Conservation (phyloP, 176 grass and related monocot species). For the Oryza coarctata region DNA sequence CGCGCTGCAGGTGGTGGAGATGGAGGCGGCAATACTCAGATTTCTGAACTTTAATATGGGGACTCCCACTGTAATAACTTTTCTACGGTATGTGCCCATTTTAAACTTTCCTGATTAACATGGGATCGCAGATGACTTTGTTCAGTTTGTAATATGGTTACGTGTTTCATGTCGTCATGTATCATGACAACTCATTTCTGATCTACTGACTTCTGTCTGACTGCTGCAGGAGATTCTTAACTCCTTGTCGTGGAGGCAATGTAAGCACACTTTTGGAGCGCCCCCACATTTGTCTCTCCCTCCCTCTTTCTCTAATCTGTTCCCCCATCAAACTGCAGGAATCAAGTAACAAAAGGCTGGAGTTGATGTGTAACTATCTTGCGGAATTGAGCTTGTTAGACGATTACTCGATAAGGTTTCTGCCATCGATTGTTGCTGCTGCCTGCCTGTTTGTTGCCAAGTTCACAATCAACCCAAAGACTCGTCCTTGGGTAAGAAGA, state of each 20-base stretch:
- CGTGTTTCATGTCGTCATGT: background rate
- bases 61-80: conserved; percentile 51
- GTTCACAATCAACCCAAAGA: conserved; percentile 51
- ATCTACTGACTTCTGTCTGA: background rate
- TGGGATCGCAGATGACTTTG: background rate
- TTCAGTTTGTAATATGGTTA: background rate
- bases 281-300: background rate
- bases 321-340: conserved; percentile 4
- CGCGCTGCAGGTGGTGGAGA: conserved; percentile 51
- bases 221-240: conserved; percentile 49
- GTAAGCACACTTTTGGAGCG: conserved; percentile 35
- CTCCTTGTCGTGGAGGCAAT: conserved; percentile 32
- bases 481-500: conserved; percentile 56
- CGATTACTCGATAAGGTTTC: conserved; percentile 47
- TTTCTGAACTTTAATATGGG: conserved; percentile 48
- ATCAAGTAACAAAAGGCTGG: conserved; percentile 22
- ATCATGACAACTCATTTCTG: conserved; percentile 4
- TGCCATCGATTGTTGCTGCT: conserved; percentile 59
- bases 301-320: background rate
- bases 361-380: conserved; percentile 50
- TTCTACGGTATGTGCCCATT: conserved; percentile 39
- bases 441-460: conserved; percentile 57
- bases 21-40: conserved; percentile 56
- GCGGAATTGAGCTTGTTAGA: conserved; percentile 71
- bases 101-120: background rate